Base-by-base conservation (phyloP, 2,329 filamentous ascomycete species). In the Graphilbum ipis-grandicollis region DNA sequence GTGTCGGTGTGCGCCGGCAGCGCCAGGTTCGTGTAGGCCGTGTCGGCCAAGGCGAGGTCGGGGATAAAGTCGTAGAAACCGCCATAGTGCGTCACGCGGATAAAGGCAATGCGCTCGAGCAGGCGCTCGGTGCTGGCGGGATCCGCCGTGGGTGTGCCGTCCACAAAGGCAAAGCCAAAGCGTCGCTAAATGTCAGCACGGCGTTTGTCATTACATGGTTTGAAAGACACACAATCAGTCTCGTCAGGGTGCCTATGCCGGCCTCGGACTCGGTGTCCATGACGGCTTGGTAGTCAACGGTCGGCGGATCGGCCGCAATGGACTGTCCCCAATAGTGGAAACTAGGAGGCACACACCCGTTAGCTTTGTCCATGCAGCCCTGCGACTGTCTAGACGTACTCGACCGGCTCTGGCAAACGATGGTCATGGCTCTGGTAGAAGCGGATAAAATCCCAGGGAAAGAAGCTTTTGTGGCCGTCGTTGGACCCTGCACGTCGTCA, bases 21-120 rank as follows among this genome's bases (percentile, higher is more conserved):
- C 1, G 76, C 75, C 35, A 90, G 66, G 48, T 79, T 84, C 2
- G 88, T 94, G 59, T 96, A 98, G 4, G 85, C 85, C 2, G 82
- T 92, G 50, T 93, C 85, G 45, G 86, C 86, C 50, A 79, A 79
- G 21, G 83, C 78, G 19, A 94, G 68, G 54, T 94, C 81, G 5
- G 86, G 79, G 1, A 82, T 81, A 55, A 96, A 96, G 56, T 94
- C 88, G 48, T 70, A 71, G 50, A 68, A 68, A 41, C 58, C 72
- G 60, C 83, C 88, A 55, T 96, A 98, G 53, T 96, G 90, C 0
- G 90, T 98, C 42, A 78, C 66, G 15, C 86, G 73, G 48, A 96
- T 86, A 44, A 88, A 88, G 0, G 84, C 73, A 44, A 98, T 92
- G 38, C 75, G 72, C 50, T 82, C 69, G 3, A 96, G 63, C 1